Conservation (phyloP, 768 basidiomycete species). For the Podaxis mareebaensis region DNA sequence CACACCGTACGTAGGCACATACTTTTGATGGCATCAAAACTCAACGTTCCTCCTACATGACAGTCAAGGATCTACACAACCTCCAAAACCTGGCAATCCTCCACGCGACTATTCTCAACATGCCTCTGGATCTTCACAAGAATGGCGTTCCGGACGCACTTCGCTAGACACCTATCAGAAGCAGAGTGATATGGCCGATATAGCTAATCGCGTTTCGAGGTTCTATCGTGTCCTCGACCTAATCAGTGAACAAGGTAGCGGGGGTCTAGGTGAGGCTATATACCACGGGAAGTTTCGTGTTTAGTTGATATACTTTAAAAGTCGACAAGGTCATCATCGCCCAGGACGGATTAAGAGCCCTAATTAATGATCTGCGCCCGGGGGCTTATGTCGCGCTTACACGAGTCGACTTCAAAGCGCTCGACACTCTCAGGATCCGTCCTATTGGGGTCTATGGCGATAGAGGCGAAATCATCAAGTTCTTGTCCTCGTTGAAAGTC, state of each 20-base stretch:
- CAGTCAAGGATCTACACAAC: neutral
- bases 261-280: conserved; percentile 40
- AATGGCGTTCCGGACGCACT: neutral
- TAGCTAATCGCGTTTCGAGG: neutral
- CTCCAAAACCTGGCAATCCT: neutral
- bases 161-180: neutral
- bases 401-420: conserved; percentile 53
- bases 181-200: neutral
- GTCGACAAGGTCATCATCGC: conserved; percentile 67
- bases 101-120: too few relatives aligned
- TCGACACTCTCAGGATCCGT: conserved; percentile 47
- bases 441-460: conserved; percentile 62
- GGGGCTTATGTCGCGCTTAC: conserved; percentile 55
- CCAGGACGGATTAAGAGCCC: conserved; percentile 46
- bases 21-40: too few relatives aligned
- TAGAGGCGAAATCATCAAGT: conserved; percentile 47
- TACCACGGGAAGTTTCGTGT: neutral
- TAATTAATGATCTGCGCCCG: conserved; percentile 50
- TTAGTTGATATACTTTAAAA: conserved; percentile 27
- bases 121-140: neutral
- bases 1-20: neutral
- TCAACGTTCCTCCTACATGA: neutral
- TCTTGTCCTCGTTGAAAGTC: conserved; percentile 36
- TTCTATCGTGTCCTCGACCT: conserved; percentile 20
- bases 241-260: conserved; percentile 26